Percentiles rank a stretch among this genome's conserved stretches.
Conservation (phyloP, 352 stramenopile species). For the Globisporangium nodosum region DNA sequence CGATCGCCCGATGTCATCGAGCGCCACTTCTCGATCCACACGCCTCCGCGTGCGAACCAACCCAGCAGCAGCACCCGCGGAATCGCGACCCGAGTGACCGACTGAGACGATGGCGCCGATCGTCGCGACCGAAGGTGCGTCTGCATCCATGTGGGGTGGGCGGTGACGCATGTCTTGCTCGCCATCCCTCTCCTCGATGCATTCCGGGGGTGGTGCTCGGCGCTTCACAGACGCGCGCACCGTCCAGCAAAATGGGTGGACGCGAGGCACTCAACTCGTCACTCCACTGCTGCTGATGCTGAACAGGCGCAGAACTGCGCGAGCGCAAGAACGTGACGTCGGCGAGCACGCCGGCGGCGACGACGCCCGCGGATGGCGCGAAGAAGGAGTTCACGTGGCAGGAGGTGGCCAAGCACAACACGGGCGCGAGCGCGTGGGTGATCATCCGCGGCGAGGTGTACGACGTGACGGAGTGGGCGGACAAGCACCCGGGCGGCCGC, state of each 20-base stretch:
- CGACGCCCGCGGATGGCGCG: conserved; percentile 12
- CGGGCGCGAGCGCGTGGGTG: conserved; percentile 94
- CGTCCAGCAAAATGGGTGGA: background rate
- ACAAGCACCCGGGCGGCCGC: conserved; percentile 75
- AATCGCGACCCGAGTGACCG: background rate
- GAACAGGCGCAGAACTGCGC: conserved; percentile 25
- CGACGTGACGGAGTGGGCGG: conserved; percentile 88
- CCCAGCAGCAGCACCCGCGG: conserved; percentile 6
- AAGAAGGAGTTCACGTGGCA: conserved; percentile 85
- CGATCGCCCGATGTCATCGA: conserved; percentile 9
- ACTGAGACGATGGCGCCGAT: conserved; percentile 9
- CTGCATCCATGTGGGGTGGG: too few species aligned
- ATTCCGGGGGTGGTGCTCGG: background rate
- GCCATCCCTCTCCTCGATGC: background rate
- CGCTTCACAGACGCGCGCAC: background rate
- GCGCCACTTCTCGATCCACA: background rate
- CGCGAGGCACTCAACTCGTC: background rate
- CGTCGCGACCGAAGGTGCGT: conserved; percentile 6
- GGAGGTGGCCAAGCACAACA: conserved; percentile 95
- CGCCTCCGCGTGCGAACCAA: too few species aligned
- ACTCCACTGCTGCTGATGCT: background rate
- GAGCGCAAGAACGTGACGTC: conserved; percentile 36
- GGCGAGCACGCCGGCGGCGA: background rate
- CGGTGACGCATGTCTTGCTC: too few species aligned
- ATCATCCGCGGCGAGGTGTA: conserved; percentile 93